Percentiles rank a stretch among this genome's conserved stretches.
Evolutionary conservation across 2,329 filamentous ascomycete species (phyloP).

Genomic region (Dactylellina parvicollis): DNA sequence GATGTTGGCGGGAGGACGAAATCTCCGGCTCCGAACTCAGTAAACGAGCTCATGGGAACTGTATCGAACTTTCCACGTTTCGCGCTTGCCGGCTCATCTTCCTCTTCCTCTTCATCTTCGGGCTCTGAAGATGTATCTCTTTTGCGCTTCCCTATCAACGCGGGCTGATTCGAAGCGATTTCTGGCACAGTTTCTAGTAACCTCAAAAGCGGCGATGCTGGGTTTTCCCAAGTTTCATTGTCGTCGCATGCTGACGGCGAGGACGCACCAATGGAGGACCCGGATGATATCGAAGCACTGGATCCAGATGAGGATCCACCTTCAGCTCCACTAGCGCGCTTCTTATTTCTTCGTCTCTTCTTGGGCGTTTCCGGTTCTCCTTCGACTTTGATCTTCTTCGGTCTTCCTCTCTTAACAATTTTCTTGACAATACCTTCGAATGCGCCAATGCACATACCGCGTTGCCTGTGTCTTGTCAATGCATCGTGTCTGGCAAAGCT

Average conservation of each 20-base stretch:
- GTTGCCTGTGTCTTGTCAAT: conserved; percentile 89
- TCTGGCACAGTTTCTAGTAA: conserved; percentile 47
- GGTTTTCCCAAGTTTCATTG: conserved; percentile 45
- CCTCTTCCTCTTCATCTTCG: conserved; percentile 18
- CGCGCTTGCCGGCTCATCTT: not conserved
- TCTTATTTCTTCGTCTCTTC: conserved; percentile 48
- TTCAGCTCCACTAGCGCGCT: conserved; percentile 23
- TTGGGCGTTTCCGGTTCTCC: conserved; percentile 42
- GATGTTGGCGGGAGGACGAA: conserved; percentile 27
- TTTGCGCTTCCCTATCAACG: conserved; percentile 37
- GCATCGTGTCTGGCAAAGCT: conserved; percentile 95
- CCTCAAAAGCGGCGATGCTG: conserved; percentile 27
- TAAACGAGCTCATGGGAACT: conserved; percentile 38
- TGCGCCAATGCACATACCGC: conserved; percentile 94
- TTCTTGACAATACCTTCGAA: conserved; percentile 82
- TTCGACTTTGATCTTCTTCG: conserved; percentile 56
- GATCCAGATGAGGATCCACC: conserved; percentile 40
- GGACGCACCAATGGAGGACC: conserved; percentile 46
- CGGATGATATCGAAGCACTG: conserved; percentile 46
- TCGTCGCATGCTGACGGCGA: conserved; percentile 48
- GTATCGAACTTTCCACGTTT: conserved; percentile 32
- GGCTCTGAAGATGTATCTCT: conserved; percentile 34
- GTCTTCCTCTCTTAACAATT: conserved; percentile 70
- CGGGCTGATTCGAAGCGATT: conserved; percentile 25
- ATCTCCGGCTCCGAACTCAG: conserved; percentile 31